phyloP scores from a whole-genome alignment of 2,329 filamentous ascomycete species.

The Pseudogymnoascus sp. region DNA sequence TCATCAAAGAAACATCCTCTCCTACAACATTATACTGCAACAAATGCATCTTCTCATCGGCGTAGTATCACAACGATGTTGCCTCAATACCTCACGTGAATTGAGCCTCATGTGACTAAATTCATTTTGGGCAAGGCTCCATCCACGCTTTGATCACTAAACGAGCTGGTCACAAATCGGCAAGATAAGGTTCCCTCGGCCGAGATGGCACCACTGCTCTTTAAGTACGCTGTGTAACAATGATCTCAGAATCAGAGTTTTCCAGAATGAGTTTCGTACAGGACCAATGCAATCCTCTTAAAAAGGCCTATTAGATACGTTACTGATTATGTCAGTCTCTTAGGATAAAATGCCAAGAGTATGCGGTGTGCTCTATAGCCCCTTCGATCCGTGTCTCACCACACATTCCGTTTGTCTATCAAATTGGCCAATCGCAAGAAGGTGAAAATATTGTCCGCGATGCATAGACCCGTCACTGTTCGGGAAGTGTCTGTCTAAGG shows the following conservation, averaged over 20 bases:
- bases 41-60: neutral
- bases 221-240: neutral
- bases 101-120: conserved; percentile 4
- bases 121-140: neutral
- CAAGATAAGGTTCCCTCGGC: neutral
- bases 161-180: neutral
- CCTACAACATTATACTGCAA: neutral
- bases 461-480: neutral
- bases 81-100: neutral
- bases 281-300: neutral
- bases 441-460: neutral
- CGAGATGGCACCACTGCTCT: neutral
- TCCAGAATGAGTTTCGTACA: neutral
- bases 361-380: neutral
- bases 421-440: neutral
- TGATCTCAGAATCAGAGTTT: neutral
- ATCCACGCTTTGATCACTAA: neutral
- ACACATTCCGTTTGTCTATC: conserved; percentile 1
- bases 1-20: neutral
- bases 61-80: neutral
- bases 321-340: conserved; percentile 2
- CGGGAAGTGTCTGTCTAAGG: neutral
- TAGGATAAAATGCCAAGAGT: neutral
- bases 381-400: neutral
- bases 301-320: neutral